These are phyloP conservation scores for Nigrograna mackinnonii DNA, from an alignment of 2,329 filamentous ascomycete genomes.

Conservation along the genomic window DNA sequence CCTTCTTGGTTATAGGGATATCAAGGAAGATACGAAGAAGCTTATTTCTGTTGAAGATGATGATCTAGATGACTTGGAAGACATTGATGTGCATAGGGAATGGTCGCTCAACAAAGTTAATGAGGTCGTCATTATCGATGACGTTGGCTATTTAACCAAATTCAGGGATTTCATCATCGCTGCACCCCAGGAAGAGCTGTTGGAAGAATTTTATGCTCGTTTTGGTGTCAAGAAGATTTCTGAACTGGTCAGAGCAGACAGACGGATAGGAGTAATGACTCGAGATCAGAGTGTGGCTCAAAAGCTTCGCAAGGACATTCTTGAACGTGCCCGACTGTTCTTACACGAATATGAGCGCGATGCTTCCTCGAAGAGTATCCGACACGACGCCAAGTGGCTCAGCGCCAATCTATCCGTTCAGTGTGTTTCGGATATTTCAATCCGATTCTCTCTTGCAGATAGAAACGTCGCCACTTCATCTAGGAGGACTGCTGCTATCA, in stretches of 20 bases:
- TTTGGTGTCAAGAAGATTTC: slow-evolving; percentile 80
- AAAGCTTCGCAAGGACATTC: slow-evolving; percentile 75
- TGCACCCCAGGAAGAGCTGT: slow-evolving; percentile 83
- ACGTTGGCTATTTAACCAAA: slow-evolving; percentile 66
- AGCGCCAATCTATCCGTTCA: slow-evolving; percentile 81
- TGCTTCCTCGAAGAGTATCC: slow-evolving; percentile 60
- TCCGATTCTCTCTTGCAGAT: slow-evolving; percentile 75
- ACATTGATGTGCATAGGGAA: slow-evolving; percentile 60
- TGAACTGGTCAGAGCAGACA: slow-evolving; percentile 75
- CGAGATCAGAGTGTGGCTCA: slow-evolving; percentile 70
- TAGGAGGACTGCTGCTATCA: slow-evolving; percentile 68
- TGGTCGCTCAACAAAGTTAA: slow-evolving; percentile 75
- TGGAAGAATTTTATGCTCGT: slow-evolving; percentile 83
- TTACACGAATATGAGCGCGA: slow-evolving; percentile 81
- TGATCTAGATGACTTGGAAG: slow-evolving; percentile 47
- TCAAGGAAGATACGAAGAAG: slow-evolving; percentile 58
- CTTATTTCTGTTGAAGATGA: slow-evolving; percentile 42
- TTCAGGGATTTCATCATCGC: slow-evolving; percentile 86
- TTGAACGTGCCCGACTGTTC: slow-evolving; percentile 88
- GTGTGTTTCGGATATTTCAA: slow-evolving; percentile 75
- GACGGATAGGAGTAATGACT: slow-evolving; percentile 69
- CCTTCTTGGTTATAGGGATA: slow-evolving; percentile 80
- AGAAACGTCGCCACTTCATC: slow-evolving; percentile 56
- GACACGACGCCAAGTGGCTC: slow-evolving; percentile 87
- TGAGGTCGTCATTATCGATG: slow-evolving; percentile 71